Evolutionary conservation across 495 filamentous ascomycete species (phyloP), one percentile per base, ranked within the genome.

Genomic region (Lichenothelia convexa): DNA sequence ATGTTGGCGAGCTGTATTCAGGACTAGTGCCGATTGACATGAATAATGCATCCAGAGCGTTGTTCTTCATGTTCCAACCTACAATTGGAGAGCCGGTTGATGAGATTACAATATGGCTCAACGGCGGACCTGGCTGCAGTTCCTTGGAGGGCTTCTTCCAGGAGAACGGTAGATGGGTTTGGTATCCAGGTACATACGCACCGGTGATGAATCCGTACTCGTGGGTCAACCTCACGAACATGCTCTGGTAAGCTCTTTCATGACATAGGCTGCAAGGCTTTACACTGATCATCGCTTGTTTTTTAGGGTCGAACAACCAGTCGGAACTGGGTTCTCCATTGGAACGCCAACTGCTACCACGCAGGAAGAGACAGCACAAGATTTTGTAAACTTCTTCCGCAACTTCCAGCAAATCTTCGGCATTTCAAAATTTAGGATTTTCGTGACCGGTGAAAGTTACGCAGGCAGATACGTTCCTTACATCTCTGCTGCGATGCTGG

Each of bases 381-480:
- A 76, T 32, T 78, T 78, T 47, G 36, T 70, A 4, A 65, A 66
- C 35, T 77, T 75, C 55, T 76, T 64, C 51, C 68, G 69, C 57
- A 76, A 75, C 51, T 77, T 71, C 43, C 51, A 72, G 16, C 51
- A 70, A 30, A 63, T 58, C 1, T 78, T 76, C 39, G 67, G 63
- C 3, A 62, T 76, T 38, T 63, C 73, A 41, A 66, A 66, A 36
- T 65, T 57, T 49, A 73, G 70, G 51, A 64, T 77, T 32, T 75
- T 65, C 38, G 59, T 77, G 32, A 67, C 72, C 2, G 73, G 73
- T 5, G 72, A 77, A 46, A 66, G 60, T 36, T 77, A 73, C 50
- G 80, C 76, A 15, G 82, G 82, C 3, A 62, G 62, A 38, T 91
- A 86, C 44, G 73, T 83, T 24, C 78, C 82, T 0, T 91, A 87